These are phyloP conservation scores for Capniomyces stellatus DNA, from an alignment of 371 early-diverging fungal genomes.

Conservation along the genomic window DNA sequence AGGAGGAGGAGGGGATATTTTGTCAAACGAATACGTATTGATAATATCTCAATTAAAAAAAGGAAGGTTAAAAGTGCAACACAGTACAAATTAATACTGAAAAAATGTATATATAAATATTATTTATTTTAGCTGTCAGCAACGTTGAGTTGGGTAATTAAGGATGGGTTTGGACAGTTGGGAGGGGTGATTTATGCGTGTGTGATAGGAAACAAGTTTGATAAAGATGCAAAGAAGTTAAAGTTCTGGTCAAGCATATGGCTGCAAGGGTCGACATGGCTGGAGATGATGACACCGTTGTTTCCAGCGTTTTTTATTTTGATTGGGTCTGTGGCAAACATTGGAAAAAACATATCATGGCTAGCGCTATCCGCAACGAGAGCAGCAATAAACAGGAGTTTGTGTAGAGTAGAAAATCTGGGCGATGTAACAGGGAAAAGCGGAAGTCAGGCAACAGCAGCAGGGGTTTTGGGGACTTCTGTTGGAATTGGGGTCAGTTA, in stretches of 20 bases:
- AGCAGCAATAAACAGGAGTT: conserved; percentile 51
- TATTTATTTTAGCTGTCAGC: no score
- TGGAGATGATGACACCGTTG: conserved; percentile 53
- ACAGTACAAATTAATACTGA: no score
- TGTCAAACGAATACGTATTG: no score
- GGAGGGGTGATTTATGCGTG: conserved; percentile 66
- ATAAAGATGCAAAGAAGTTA: conserved; percentile 53
- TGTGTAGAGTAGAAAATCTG: conserved; percentile 43
- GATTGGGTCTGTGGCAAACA: conserved; percentile 52
- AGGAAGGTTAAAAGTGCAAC: no score
- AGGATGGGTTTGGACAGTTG: conserved; percentile 65
- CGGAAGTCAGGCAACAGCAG: conserved; percentile 57
- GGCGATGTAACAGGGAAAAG: conserved; percentile 63
- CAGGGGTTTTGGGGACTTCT: conserved; percentile 48
- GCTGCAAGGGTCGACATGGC: conserved; percentile 43
- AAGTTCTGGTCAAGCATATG: conserved; percentile 39
- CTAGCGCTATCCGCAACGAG: conserved; percentile 50
- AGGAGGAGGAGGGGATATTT: no score
- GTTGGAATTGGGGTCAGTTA: conserved; percentile 14
- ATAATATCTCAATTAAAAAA: no score
- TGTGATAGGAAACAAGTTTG: conserved; percentile 41
- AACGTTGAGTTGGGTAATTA: conserved; percentile 68
- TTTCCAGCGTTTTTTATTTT: conserved; percentile 42
- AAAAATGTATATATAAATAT: no score
- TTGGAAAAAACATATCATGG: conserved; percentile 67